Evolutionary conservation across 148 eudicot species (phyloP).

Genomic region (Rhododendron vialii): DNA sequence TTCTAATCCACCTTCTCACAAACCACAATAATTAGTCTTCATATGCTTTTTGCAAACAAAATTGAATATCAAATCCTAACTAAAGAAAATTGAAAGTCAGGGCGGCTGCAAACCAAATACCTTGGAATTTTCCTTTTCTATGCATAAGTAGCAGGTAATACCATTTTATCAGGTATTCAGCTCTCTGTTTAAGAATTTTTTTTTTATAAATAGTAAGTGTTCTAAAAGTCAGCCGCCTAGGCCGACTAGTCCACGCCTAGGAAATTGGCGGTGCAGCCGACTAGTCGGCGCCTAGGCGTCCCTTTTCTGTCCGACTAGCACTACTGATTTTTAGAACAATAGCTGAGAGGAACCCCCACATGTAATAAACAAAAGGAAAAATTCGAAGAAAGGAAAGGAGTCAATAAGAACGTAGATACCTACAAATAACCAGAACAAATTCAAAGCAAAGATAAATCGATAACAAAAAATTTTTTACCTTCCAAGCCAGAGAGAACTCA

Average conservation of each 20-base stretch:
- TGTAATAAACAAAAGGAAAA: background rate
- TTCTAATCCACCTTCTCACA: background rate
- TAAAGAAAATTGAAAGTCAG: background rate
- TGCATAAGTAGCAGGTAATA: too few species aligned
- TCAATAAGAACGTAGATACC: background rate
- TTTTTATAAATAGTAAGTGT: too few species aligned
- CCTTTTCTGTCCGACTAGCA: too few species aligned
- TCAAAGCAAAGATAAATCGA: background rate
- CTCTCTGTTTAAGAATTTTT: background rate
- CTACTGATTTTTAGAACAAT: background rate
- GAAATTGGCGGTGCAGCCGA: too few species aligned
- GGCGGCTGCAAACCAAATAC: background rate
- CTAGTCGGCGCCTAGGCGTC: too few species aligned
- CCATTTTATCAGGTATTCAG: background rate
- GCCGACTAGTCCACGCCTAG: too few species aligned
- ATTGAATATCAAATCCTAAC: background rate
- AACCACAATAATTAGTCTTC: background rate
- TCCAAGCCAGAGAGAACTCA: constrained; percentile 1
- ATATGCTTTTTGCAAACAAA: background rate
- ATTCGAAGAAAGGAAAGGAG: background rate
- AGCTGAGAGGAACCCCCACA: background rate
- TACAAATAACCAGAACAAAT: background rate
- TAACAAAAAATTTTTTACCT: background rate
- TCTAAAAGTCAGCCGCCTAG: too few species aligned
- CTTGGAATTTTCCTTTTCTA: too few species aligned